These are phyloP conservation scores for Suhomyces canberraensis DNA, from an alignment of 805 yeast genomes.

Conservation along the genomic window DNA sequence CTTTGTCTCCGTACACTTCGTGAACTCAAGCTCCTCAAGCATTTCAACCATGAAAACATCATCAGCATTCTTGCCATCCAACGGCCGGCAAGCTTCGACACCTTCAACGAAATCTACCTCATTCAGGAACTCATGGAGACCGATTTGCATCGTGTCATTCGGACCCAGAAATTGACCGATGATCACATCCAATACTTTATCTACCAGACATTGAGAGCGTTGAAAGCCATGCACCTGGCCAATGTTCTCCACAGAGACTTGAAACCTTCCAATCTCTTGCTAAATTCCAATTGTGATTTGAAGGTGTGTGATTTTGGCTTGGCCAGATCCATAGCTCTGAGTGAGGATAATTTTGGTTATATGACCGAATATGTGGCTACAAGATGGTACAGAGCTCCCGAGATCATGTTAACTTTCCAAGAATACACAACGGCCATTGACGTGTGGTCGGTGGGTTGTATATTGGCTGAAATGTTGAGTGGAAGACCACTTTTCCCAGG, in stretches of 20 bases:
- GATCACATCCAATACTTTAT: constrained; percentile 93
- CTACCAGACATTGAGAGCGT: constrained; percentile 85
- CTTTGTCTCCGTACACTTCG: constrained; percentile 85
- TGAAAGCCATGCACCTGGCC: constrained; percentile 90
- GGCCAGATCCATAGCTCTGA: constrained; percentile 64
- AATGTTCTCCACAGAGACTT: constrained; percentile 90
- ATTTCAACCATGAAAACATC: constrained; percentile 92
- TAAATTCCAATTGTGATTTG: constrained; percentile 90
- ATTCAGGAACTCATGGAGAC: constrained; percentile 89
- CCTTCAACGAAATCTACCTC: constrained; percentile 82
- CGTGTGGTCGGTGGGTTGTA: constrained; percentile 96
- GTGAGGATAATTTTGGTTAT: constrained; percentile 66
- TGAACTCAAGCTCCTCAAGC: constrained; percentile 82
- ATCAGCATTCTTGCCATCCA: constrained; percentile 87
- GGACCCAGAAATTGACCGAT: constrained; percentile 79
- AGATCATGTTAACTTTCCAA: constrained; percentile 91
- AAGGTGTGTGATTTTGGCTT: constrained; percentile 94
- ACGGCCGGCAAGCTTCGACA: constrained; percentile 70
- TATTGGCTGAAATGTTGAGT: constrained; percentile 82
- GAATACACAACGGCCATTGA: constrained; percentile 94
- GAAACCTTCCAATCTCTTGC: constrained; percentile 81
- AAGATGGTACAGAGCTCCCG: constrained; percentile 97
- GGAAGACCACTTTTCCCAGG: constrained; percentile 93
- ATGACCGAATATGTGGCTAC: constrained; percentile 99
- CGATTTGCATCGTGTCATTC: constrained; percentile 75